Evolutionary conservation across 2,329 filamentous ascomycete species (phyloP), one percentile per base, ranked within the genome.

Genomic region (Phialophora expanda): DNA sequence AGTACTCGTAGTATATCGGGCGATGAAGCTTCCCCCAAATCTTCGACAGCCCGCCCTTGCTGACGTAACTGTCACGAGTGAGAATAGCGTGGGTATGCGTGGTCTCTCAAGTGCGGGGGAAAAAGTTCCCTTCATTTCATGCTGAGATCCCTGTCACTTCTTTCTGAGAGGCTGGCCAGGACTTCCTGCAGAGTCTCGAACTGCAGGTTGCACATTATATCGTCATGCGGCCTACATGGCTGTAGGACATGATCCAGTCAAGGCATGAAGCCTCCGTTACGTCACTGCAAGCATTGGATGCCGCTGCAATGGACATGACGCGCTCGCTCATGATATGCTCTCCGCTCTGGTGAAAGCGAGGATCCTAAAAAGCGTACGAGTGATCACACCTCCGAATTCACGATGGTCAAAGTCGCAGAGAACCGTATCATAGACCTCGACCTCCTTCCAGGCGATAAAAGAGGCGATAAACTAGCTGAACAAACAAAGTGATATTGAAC

Each of bases 301-400:
- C 41, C 22, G 14, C 56, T 48, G 44, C 12, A 50, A 34, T 41
- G 30, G n/a, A 32, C 24, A 50, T 50, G 56, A 59, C 28, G 28
- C 38, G 55, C 56, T 50, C 41, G 56, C 20, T 30, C 17, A 59
- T 50, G 41, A 59, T 41, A 59, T 26, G 56, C 41, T 48, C 56
- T 58, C 56, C 38, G 22, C n/a, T 28, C 38, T 46, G 12, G 34
- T 22, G 56, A 38, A 28, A 58, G 56, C 56, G 26, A 20, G 41
- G 22, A 26, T 20, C 11, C 3, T 56, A 38, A 62, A 53, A 38
- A 24, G 50, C 20, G 38, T 51, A 46, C 30, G 34, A 24, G 48
- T 17, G 7, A 24, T 30, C 34, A 38, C 12, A 51, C n/a, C 32
- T 20, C 41, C 26, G 9, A 22, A 12, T 28, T 61, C 61, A 87